Evolutionary conservation across 164 flowering plant genomes (phyloP), one percentile per base, ranked within the genome.

Genomic region (Magnolia sinica): DNA sequence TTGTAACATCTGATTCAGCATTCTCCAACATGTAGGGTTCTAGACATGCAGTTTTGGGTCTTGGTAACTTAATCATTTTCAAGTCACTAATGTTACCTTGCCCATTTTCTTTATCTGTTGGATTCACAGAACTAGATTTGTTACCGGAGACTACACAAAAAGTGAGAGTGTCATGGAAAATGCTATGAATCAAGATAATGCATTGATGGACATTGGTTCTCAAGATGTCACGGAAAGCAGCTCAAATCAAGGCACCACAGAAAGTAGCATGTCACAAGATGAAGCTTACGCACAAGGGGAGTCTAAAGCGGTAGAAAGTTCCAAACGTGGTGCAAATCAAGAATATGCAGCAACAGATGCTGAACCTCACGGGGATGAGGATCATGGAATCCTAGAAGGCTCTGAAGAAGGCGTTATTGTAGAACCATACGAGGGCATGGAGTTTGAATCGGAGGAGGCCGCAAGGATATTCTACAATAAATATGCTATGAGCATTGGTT

Each of bases 371-470:
- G 19, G 45, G 50, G 70, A 50, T 13, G 66, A 19, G 67, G 67
- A 76, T 52, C 65, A 18, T 8, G 72, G 20, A 55, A 37, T 19
- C 19, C 2, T 58, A 16, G 67, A 59, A 58, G 58, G 19, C 29
- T 68, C 55, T 23, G 78, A 69, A 31, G 67, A 24, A 68, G 31
- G 11, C 22, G 59, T 58, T 13, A n/a, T 68, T 69, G 24, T 55
- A 55, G 80, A 78, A 59, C 80, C 80, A 55, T 78, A 68, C 68
- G 76, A 72, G 37, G 80, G 80, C 2, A 78, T 78, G 80, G 73
- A 73, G 50, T 78, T 78, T 67, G 80, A 78, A 78, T 73, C 76
- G 13, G 80, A 78, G 76, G 76, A 78, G 72, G 76, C 80, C 68
- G 80, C 80, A 1, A 73, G 73, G 76, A 31, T 78, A 19, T 78